phyloP scores from a whole-genome alignment of 495 filamentous ascomycete species.

The Apodospora peruviana region DNA sequence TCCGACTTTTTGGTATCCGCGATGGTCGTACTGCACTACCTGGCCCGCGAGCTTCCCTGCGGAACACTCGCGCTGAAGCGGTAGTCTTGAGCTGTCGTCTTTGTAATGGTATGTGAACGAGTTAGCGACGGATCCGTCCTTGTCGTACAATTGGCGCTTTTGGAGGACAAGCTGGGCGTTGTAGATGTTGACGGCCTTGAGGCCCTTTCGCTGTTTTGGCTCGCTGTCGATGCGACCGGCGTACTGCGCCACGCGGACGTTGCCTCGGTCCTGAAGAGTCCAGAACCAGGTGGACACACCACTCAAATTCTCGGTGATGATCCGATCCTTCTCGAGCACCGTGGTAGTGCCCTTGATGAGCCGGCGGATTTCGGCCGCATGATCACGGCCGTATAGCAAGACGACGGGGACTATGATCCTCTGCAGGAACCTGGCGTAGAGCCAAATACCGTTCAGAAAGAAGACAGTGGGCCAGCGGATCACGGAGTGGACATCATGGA shows the following conservation, averaged over 20 bases:
- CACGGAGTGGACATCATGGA: slow-evolving; percentile 25
- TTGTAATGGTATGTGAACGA: slow-evolving; percentile 30
- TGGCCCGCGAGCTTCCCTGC: slow-evolving; percentile 41
- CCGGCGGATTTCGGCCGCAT: slow-evolving; percentile 40
- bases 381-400: slow-evolving; percentile 41
- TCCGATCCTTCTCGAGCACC: slow-evolving; percentile 39
- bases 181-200: slow-evolving; percentile 46
- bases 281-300: slow-evolving; percentile 46
- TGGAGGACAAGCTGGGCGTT: slow-evolving; percentile 41
- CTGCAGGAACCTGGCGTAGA: slow-evolving; percentile 32
- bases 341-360: slow-evolving; percentile 45
- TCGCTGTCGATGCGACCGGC: slow-evolving; percentile 38
- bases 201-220: slow-evolving; percentile 34
- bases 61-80: slow-evolving; percentile 44
- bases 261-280: slow-evolving; percentile 32
- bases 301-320: slow-evolving; percentile 39
- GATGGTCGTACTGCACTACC: slow-evolving; percentile 48
- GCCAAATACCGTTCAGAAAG: slow-evolving; percentile 46
- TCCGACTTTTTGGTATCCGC: slow-evolving; percentile 50
- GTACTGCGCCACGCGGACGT: slow-evolving; percentile 45
- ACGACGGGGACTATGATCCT: slow-evolving; percentile 38
- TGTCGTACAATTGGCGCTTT: slow-evolving; percentile 42
- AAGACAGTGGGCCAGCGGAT: slow-evolving; percentile 31
- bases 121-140: neutral
- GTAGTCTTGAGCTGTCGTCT: slow-evolving; percentile 29